Evolutionary conservation across 1,284 basidiomycete species (phyloP).

Genomic region (Trichosporon faecale): DNA sequence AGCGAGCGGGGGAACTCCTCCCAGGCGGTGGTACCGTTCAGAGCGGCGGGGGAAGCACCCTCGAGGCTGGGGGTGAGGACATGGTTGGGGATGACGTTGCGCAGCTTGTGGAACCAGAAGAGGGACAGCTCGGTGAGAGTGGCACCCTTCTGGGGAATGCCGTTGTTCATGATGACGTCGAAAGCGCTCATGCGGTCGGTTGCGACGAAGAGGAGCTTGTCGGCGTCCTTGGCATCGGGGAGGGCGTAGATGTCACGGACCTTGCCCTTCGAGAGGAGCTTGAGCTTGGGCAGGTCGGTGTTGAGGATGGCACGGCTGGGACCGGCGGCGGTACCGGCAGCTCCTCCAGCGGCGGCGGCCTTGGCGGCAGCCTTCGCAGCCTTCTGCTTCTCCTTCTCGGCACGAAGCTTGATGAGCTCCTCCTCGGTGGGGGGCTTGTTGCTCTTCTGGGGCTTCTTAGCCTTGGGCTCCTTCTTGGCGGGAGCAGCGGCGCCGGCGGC

Average conservation of each 20-base stretch:
- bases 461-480: conserved; percentile 30
- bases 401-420: conserved; percentile 43
- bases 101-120: conserved; percentile 91
- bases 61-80: conserved; percentile 62
- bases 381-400: conserved; percentile 48
- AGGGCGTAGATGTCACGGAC: conserved; percentile 84
- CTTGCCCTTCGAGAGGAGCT: conserved; percentile 78
- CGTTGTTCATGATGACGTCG: conserved; percentile 90
- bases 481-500: conserved; percentile 27
- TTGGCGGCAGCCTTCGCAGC: conserved; percentile 42
- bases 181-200: conserved; percentile 95
- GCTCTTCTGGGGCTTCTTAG: conserved; percentile 26
- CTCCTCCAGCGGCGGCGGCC: conserved; percentile 31
- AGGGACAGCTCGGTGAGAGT: conserved; percentile 84
- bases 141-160: conserved; percentile 89
- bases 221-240: conserved; percentile 58
- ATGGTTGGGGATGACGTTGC: conserved; percentile 77
- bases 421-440: conserved; percentile 47
- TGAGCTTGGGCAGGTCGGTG: conserved; percentile 55
- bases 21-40: conserved; percentile 56
- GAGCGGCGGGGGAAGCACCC: conserved; percentile 19
- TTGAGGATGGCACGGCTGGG: conserved; percentile 29
- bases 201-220: conserved; percentile 82
- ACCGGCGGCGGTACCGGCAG: conserved; percentile 17
- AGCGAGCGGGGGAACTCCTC: conserved; percentile 68